Conservation (phyloP, 1,284 basidiomycete genomes). For the Fomitopsis betulina region DNA sequence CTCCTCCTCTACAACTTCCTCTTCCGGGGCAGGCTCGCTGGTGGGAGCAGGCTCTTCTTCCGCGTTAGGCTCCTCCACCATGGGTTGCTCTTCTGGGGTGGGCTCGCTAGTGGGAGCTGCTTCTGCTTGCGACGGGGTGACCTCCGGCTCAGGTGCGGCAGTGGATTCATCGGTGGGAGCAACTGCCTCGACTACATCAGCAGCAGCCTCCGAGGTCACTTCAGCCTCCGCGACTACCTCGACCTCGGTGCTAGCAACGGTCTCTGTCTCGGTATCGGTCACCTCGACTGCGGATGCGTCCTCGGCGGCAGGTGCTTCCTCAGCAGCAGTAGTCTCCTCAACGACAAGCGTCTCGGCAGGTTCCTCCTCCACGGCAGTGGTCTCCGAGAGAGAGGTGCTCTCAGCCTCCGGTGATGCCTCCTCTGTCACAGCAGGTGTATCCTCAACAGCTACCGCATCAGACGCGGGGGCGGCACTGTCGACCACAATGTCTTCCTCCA, state of each 20-base stretch:
- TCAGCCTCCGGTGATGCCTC: background rate
- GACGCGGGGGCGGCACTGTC: slow-evolving; percentile 1
- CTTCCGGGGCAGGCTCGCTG: background rate
- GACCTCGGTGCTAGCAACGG: background rate
- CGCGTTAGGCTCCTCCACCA: background rate
- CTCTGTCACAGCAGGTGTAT: background rate
- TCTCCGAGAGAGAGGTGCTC: slow-evolving; percentile 1
- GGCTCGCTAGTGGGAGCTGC: background rate
- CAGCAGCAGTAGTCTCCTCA: too few species aligned
- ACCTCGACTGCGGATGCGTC: too few species aligned
- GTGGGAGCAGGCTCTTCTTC: background rate
- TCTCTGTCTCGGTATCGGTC: background rate
- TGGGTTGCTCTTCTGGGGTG: background rate
- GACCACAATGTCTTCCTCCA: background rate
- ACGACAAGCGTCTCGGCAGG: background rate
- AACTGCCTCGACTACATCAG: background rate
- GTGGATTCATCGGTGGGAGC: background rate
- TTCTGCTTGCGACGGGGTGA: background rate
- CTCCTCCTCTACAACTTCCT: background rate
- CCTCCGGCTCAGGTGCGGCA: background rate
- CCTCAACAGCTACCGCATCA: slow-evolving; percentile 9
- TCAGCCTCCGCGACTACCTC: background rate
- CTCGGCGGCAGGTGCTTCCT: too few species aligned
- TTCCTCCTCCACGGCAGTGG: slow-evolving; percentile 5
- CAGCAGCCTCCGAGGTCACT: background rate